Percentiles rank a stretch among this genome's conserved stretches.
Conservation (phyloP, 306 rosid genomes). For the Aeschynomene evenia region DNA sequence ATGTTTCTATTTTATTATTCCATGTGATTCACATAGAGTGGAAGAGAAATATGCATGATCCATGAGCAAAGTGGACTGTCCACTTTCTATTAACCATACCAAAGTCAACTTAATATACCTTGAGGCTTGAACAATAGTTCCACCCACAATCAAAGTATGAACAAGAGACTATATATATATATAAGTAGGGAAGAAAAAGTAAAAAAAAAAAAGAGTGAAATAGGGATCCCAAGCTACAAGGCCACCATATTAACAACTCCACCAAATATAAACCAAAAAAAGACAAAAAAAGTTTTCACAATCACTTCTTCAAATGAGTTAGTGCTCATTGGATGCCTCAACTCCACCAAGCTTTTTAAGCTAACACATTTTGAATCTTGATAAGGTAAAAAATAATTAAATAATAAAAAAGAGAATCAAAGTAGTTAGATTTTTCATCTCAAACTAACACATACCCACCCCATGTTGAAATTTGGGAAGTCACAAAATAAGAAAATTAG, state of each 20-base stretch:
- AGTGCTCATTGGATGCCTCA: conserved; percentile 33
- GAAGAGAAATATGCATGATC: neutral
- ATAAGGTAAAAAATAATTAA: conserved; percentile 1
- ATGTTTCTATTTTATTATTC: neutral
- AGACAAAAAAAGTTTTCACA: conserved; percentile 25
- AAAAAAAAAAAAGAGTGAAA: neutral
- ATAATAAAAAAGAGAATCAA: too few relatives aligned
- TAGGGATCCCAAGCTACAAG: conserved; percentile 2
- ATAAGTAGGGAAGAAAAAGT: too few relatives aligned
- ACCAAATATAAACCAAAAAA: conserved; percentile 30
- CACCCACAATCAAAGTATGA: conserved; percentile 15
- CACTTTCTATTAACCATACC: conserved; percentile 22
- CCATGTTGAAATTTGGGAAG: conserved; percentile 40
- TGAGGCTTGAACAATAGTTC: conserved; percentile 15
- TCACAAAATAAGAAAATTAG: neutral
- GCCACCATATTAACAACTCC: conserved; percentile 39
- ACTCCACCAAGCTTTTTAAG: conserved; percentile 13
- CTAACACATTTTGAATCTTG: conserved; percentile 14
- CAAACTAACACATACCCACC: conserved; percentile 51
- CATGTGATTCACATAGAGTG: neutral
- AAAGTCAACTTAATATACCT: conserved; percentile 31
- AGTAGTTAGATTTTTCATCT: conserved; percentile 33
- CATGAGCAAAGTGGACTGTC: conserved; percentile 19
- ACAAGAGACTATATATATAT: too few relatives aligned
- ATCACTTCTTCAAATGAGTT: conserved; percentile 21